Conservation (phyloP, 345 rosid genomes). For the Ceriops zippeliana region DNA sequence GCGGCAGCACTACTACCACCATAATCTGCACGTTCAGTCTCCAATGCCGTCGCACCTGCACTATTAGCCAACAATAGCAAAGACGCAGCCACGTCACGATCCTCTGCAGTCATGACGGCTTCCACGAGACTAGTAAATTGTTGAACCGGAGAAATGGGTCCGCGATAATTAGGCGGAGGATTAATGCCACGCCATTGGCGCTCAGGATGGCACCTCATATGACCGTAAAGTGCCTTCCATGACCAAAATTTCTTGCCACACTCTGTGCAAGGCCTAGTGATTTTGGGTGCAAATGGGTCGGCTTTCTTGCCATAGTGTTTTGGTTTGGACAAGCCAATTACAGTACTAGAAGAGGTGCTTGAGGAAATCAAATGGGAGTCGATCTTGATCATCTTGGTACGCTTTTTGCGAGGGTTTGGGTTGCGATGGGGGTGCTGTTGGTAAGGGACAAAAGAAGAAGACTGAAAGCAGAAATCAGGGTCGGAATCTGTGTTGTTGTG, state of each 20-base stretch:
- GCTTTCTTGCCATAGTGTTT: slow-evolving; percentile 50
- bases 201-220: slow-evolving; percentile 82
- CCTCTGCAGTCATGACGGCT: slow-evolving; percentile 44
- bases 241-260: slow-evolving; percentile 94
- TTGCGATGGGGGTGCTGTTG: slow-evolving; percentile 13
- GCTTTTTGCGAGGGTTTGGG: slow-evolving; percentile 44
- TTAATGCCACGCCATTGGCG: slow-evolving; percentile 57
- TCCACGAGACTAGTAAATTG: slow-evolving; percentile 2
- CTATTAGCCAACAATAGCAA: slow-evolving; percentile 50
- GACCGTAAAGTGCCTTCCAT: slow-evolving; percentile 63
- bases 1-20: neutral
- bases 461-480: slow-evolving; percentile 16
- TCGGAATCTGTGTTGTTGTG: slow-evolving; percentile 7
- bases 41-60: neutral
- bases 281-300: slow-evolving; percentile 69
- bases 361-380: slow-evolving; percentile 7
- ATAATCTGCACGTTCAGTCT: neutral
- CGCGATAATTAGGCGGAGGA: slow-evolving; percentile 36
- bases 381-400: slow-evolving; percentile 25
- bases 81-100: slow-evolving; percentile 64
- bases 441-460: slow-evolving; percentile 26
- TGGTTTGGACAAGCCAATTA: slow-evolving; percentile 27
- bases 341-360: neutral
- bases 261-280: slow-evolving; percentile 75
- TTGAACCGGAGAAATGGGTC: slow-evolving; percentile 15